These are phyloP conservation scores for Brassica carinata DNA, from an alignment of 345 rosid species.

Conservation along the genomic window DNA sequence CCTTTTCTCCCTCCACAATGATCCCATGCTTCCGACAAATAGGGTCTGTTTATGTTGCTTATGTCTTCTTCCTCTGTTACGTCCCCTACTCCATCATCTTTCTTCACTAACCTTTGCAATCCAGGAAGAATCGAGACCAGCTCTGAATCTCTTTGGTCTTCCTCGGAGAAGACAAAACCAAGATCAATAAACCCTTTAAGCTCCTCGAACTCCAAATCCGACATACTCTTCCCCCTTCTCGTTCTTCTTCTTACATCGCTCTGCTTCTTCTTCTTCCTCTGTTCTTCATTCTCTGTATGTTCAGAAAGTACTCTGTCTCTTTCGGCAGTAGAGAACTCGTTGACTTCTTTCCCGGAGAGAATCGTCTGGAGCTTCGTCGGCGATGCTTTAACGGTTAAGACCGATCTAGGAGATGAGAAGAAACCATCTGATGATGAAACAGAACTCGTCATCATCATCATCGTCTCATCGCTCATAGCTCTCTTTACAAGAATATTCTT, in stretches of 20 bases:
- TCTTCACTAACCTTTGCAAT: constrained; percentile 51
- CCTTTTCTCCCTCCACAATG: constrained; percentile 41
- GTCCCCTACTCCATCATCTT: background rate
- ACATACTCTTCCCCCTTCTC: constrained; percentile 55
- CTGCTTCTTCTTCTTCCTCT: constrained; percentile 31
- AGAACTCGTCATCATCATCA: constrained; percentile 29
- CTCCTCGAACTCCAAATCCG: constrained; percentile 67
- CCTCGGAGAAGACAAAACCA: constrained; percentile 71
- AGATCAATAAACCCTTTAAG: constrained; percentile 78
- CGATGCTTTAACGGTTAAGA: constrained; percentile 31
- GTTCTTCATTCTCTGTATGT: constrained; percentile 13
- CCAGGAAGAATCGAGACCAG: constrained; percentile 65
- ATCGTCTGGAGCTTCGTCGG: constrained; percentile 54
- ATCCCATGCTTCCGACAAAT: constrained; percentile 69
- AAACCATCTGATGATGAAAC: constrained; percentile 36
- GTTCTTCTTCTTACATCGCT: constrained; percentile 12
- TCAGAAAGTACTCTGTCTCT: constrained; percentile 17
- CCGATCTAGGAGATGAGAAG: constrained; percentile 51
- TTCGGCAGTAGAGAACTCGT: constrained; percentile 15
- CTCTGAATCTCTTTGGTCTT: constrained; percentile 54
- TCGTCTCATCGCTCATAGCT: constrained; percentile 52
- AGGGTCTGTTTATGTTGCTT: constrained; percentile 42
- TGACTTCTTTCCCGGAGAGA: constrained; percentile 55
- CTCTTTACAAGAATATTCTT: constrained; percentile 35
- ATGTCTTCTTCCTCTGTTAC: constrained; percentile 16